A percentile compares a stretch with the other conserved stretches of the same genome.
Conservation (phyloP, 192 early-diverging fungal species). For the Entomortierella parvispora region DNA sequence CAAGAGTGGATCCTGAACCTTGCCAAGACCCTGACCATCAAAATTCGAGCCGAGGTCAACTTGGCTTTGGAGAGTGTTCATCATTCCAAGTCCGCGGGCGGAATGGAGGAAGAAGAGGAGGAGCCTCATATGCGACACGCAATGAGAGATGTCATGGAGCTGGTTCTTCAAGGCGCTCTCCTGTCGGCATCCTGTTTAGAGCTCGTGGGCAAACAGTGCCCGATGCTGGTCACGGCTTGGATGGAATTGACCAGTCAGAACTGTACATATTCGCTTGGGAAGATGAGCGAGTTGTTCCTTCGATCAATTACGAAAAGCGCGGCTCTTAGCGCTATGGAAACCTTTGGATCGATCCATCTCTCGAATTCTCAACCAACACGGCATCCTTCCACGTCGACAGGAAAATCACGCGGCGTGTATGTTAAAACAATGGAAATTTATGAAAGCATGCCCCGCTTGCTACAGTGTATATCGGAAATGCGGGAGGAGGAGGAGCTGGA, state of each 20-base stretch:
- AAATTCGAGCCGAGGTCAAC: slow-evolving; percentile 34
- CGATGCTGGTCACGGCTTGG: slow-evolving; percentile 38
- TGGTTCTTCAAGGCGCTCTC: slow-evolving; percentile 43
- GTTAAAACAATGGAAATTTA: slow-evolving; percentile 46
- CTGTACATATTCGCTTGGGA: slow-evolving; percentile 22
- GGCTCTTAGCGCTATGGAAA: not conserved
- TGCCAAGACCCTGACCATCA: slow-evolving; percentile 29
- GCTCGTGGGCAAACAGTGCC: slow-evolving; percentile 26
- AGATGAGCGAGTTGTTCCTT: slow-evolving; percentile 16
- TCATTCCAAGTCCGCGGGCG: slow-evolving; percentile 5
- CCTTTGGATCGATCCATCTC: not conserved
- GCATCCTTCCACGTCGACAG: not conserved
- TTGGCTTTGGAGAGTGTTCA: slow-evolving; percentile 16
- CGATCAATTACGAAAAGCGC: not conserved
- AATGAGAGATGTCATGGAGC: slow-evolving; percentile 25
- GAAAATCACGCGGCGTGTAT: slow-evolving; percentile 13
- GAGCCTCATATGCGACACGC: not conserved
- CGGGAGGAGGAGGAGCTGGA: slow-evolving; percentile 30
- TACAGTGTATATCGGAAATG: slow-evolving; percentile 50
- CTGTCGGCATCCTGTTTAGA: slow-evolving; percentile 37
- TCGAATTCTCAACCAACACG: no score
- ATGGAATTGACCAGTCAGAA: slow-evolving; percentile 37
- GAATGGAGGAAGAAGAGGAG: slow-evolving; percentile 28
- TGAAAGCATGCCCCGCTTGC: slow-evolving; percentile 23
- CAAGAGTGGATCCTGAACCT: slow-evolving; percentile 50